Percentiles rank a stretch among this genome's conserved stretches.
Evolutionary conservation across 1,284 basidiomycete species (phyloP).

Genomic region (Moniliophthora roreri): DNA sequence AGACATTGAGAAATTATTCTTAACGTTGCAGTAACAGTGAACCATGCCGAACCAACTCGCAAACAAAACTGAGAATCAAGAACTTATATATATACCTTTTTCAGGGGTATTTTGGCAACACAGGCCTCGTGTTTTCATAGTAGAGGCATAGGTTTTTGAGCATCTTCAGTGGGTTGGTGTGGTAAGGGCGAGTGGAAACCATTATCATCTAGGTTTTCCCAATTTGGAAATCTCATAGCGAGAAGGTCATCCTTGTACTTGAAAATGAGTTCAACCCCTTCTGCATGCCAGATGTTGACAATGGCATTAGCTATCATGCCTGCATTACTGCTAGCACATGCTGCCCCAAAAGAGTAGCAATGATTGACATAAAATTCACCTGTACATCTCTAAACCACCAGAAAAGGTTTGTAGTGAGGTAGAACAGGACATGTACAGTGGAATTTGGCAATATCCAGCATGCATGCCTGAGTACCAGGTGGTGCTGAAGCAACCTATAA

Average conservation of each 20-base stretch:
- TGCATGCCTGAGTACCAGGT: neutral
- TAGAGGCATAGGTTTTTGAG: no score
- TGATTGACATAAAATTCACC: neutral
- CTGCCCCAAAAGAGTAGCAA: neutral
- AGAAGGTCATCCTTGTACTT: conserved; percentile 32
- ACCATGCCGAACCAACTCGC: no score
- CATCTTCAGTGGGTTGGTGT: no score
- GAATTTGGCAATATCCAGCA: conserved; percentile 6
- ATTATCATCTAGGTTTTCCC: neutral
- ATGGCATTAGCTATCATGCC: conserved; percentile 8
- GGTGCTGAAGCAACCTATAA: conserved; percentile 3
- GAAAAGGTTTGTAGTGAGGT: conserved; percentile 22
- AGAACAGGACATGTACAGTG: conserved; percentile 24
- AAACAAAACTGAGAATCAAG: no score
- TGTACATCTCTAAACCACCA: neutral
- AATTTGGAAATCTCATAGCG: conserved; percentile 7
- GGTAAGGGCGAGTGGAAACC: no score
- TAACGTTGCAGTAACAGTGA: no score
- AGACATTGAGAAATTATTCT: no score
- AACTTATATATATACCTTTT: no score
- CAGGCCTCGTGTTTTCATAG: no score
- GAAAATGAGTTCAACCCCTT: conserved; percentile 16
- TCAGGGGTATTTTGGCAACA: no score
- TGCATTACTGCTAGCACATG: conserved; percentile 4
- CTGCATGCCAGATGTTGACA: conserved; percentile 22